Conservation (phyloP, 2,329 filamentous ascomycete genomes). For the Ciborinia camelliae region DNA sequence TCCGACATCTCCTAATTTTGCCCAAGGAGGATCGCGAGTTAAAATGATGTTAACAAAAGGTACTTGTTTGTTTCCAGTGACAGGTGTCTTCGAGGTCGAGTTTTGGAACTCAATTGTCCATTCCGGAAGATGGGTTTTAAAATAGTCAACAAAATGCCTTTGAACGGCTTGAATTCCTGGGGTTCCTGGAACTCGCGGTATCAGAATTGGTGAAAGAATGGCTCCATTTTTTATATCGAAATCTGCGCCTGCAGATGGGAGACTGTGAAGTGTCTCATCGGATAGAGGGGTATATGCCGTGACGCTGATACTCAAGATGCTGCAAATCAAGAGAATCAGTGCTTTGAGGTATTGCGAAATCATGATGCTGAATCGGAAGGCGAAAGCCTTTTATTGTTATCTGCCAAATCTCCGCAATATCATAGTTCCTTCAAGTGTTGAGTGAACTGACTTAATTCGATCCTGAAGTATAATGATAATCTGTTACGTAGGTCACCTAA, state of each 20-base stretch:
- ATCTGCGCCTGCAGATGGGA: conserved; percentile 70
- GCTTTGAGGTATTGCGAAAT: conserved; percentile 21
- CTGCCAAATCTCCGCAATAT: conserved; percentile 24
- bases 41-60: conserved; percentile 87
- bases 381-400: conserved; percentile 26
- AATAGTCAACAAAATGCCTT: conserved; percentile 81
- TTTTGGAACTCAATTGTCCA: conserved; percentile 88
- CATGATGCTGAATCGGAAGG: conserved; percentile 26
- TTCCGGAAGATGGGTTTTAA: conserved; percentile 65
- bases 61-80: conserved; percentile 64
- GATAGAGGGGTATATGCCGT: conserved; percentile 52
- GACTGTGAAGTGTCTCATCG: conserved; percentile 66
- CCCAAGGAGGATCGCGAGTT: conserved; percentile 83
- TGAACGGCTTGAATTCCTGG: conserved; percentile 69
- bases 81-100: conserved; percentile 79
- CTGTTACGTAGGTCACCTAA: conserved; percentile 14
- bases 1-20: conserved; percentile 68
- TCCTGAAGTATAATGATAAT: conserved; percentile 5
- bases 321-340: conserved; percentile 24
- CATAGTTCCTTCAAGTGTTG: conserved; percentile 25
- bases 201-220: conserved; percentile 81
- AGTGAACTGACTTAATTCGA: not conserved
- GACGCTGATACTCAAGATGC: conserved; percentile 24
- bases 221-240: conserved; percentile 75
- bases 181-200: conserved; percentile 84